A percentile compares a stretch with the other conserved stretches of the same genome.
Conservation (phyloP, 164 flowering plant species). For the Tetrastigma voinierianum region DNA sequence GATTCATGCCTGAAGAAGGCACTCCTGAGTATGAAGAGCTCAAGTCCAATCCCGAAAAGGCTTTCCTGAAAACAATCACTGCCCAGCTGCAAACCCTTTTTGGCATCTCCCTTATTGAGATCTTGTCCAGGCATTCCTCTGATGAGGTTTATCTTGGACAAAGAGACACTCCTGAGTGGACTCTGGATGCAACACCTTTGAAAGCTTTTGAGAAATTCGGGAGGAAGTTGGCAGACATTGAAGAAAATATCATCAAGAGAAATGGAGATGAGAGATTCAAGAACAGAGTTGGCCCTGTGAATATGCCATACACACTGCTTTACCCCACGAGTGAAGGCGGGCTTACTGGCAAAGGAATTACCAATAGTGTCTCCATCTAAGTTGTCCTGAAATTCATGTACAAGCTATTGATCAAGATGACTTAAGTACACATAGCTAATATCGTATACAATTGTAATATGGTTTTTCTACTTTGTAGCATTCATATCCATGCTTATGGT, state of each 20-base stretch:
- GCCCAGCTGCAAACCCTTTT: constrained; percentile 25
- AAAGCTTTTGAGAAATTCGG: constrained; percentile 26
- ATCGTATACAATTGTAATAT: no score
- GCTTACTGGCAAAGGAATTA: constrained; percentile 35
- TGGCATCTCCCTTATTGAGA: constrained; percentile 21
- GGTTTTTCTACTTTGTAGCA: no score
- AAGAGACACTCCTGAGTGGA: constrained; percentile 20
- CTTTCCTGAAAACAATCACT: constrained; percentile 25
- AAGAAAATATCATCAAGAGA: constrained; percentile 15
- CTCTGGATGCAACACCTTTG: constrained; percentile 10
- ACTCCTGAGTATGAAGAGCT: constrained; percentile 25
- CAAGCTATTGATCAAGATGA: no score
- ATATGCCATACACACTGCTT: constrained; percentile 34
- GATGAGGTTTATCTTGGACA: constrained; percentile 30
- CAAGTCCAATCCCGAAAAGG: constrained; percentile 23
- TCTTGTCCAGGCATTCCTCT: constrained; percentile 16
- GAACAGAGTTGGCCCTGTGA: constrained; percentile 32
- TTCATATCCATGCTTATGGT: no score
- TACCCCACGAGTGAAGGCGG: constrained; percentile 31
- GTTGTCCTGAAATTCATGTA: no score
- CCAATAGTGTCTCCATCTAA: no score
- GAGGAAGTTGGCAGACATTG: constrained; percentile 21
- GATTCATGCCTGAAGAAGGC: constrained; percentile 29
- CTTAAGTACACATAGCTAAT: no score
- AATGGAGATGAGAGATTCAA: constrained; percentile 22